Conservation (phyloP, 345 rosid genomes). For the Fremontodendron californicum region DNA sequence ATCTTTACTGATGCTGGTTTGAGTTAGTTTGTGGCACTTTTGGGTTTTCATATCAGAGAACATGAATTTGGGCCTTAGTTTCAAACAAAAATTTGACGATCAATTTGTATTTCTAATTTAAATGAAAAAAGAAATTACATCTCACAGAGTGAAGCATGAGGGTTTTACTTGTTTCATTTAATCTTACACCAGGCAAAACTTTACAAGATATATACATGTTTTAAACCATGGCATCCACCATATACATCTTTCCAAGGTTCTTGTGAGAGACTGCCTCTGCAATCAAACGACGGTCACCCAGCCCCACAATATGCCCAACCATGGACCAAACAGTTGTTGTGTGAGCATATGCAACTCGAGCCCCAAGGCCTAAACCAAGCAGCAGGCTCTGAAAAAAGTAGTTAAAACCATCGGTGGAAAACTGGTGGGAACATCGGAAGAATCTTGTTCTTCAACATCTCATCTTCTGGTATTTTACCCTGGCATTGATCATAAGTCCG, state of each 20-base stretch:
- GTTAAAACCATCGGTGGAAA: constrained; percentile 92
- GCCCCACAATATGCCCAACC: constrained; percentile 99
- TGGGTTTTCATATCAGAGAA: too few species aligned
- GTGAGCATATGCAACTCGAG: constrained; percentile 93
- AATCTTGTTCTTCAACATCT: constrained; percentile 83
- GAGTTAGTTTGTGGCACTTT: background rate
- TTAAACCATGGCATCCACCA: constrained; percentile 99
- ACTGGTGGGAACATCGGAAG: constrained; percentile 96
- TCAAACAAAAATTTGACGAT: too few species aligned
- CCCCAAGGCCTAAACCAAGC: constrained; percentile 99
- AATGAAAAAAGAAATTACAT: too few species aligned
- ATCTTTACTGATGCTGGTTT: background rate
- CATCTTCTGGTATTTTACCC: constrained; percentile 76
- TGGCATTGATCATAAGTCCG: constrained; percentile 83
- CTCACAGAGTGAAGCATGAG: background rate
- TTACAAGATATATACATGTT: constrained; percentile 22
- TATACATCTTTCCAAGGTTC: constrained; percentile 96
- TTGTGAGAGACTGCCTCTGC: constrained; percentile 92
- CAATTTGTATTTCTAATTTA: background rate
- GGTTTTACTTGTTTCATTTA: background rate
- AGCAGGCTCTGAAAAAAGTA: constrained; percentile 96
- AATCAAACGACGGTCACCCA: constrained; percentile 88
- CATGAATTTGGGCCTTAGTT: too few species aligned
- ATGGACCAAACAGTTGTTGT: constrained; percentile 98
- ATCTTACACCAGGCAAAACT: background rate